Percentiles rank a stretch among this genome's conserved stretches.
Evolutionary conservation across 169 alveolate species (phyloP).

Genomic region (Plasmodium malariae): DNA sequence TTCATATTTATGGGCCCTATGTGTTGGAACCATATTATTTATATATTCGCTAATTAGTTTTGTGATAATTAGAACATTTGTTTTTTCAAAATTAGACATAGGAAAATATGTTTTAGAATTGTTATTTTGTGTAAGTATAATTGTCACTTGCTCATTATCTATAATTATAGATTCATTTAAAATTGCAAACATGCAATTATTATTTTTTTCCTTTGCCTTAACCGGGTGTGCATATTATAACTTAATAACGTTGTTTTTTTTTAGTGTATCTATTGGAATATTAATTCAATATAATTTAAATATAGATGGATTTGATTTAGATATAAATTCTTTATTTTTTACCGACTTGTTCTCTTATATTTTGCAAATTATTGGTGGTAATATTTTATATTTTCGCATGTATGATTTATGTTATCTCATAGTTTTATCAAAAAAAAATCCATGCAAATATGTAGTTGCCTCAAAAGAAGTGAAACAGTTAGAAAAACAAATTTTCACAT

Average conservation of each 20-base stretch:
- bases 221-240: constrained; percentile 81
- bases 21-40: constrained; percentile 74
- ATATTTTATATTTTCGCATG: constrained; percentile 74
- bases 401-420: constrained; percentile 78
- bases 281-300: constrained; percentile 53
- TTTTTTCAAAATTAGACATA: constrained; percentile 75
- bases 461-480: constrained; percentile 77
- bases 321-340: constrained; percentile 59
- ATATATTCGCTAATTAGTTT: constrained; percentile 77
- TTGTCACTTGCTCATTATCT: constrained; percentile 65
- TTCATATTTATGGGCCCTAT: constrained; percentile 66
- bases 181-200: constrained; percentile 77
- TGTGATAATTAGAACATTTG: constrained; percentile 78
- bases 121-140: constrained; percentile 66
- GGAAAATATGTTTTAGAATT: constrained; percentile 77
- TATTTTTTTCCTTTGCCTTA: constrained; percentile 71
- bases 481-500: constrained; percentile 77
- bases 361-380: constrained; percentile 78
- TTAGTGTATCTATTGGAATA: constrained; percentile 71
- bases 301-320: constrained; percentile 15
- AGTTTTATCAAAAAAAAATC: constrained; percentile 78
- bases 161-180: constrained; percentile 68
- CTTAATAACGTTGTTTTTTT: constrained; percentile 72
- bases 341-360: constrained; percentile 75
- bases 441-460: constrained; percentile 77